These are phyloP conservation scores for Lycium ferocissimum DNA, from an alignment of 257 asterid species.

Conservation along the genomic window DNA sequence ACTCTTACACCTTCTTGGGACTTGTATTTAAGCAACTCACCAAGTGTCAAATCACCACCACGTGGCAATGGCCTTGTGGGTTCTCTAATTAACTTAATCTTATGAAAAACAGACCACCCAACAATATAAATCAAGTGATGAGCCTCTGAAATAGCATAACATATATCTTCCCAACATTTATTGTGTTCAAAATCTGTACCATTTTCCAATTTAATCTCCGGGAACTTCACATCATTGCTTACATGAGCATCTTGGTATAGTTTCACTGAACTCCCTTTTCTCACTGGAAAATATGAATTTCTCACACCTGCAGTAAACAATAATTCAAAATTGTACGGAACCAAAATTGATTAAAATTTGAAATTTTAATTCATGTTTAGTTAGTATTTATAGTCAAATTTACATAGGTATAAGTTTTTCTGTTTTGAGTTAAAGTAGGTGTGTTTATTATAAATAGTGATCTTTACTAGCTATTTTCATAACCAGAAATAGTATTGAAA, in stretches of 20 bases:
- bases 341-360: no score
- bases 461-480: no score
- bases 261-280: slow-evolving; percentile 73
- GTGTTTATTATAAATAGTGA: no score
- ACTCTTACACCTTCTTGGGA: slow-evolving; percentile 96
- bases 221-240: slow-evolving; percentile 50
- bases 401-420: no score
- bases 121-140: slow-evolving; percentile 86
- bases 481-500: no score
- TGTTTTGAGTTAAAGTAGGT: no score
- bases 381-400: no score
- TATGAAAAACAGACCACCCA: slow-evolving; percentile 91
- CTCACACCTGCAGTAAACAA: slow-evolving; percentile 43
- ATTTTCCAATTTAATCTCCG: slow-evolving; percentile 61
- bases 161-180: slow-evolving; percentile 89
- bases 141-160: slow-evolving; percentile 84
- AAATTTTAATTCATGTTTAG: no score
- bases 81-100: slow-evolving; percentile 78
- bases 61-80: slow-evolving; percentile 77
- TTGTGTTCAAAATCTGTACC: slow-evolving; percentile 57
- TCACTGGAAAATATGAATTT: slow-evolving; percentile 72
- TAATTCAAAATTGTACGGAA: no score
- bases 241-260: slow-evolving; percentile 89
- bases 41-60: slow-evolving; percentile 86
- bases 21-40: slow-evolving; percentile 87